Evolutionary conservation across 768 basidiomycete species (phyloP).

Genomic region (Kwoniella mangroviensis): DNA sequence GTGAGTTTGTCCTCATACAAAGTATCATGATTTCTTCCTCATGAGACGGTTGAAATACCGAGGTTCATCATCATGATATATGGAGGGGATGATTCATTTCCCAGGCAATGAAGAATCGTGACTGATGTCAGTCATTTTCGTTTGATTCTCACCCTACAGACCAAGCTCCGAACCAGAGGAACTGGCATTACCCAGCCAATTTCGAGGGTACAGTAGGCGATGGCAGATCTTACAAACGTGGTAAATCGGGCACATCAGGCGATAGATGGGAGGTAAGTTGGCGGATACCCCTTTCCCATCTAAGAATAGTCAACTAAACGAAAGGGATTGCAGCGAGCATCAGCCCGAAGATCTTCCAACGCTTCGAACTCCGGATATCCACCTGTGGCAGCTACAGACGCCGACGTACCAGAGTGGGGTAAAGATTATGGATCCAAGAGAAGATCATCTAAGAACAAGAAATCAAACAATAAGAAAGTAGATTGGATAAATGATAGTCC

Average conservation of each 20-base stretch:
- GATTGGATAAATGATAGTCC: constrained; percentile 24
- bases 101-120: background rate
- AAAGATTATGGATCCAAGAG: constrained; percentile 54
- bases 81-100: too few relatives aligned
- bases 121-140: background rate
- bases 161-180: constrained; percentile 55
- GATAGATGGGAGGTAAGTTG: constrained; percentile 45
- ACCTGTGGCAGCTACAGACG: constrained; percentile 34
- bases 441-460: constrained; percentile 32
- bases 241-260: constrained; percentile 21
- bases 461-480: constrained; percentile 8
- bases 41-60: too few relatives aligned
- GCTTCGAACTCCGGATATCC: constrained; percentile 32
- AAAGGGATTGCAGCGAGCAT: constrained; percentile 17
- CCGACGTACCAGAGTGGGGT: constrained; percentile 58
- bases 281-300: background rate
- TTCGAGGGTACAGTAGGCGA: constrained; percentile 56
- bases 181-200: constrained; percentile 59
- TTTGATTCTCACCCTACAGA: constrained; percentile 23
- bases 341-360: constrained; percentile 23
- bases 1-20: constrained; percentile 30
- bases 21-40: too few relatives aligned
- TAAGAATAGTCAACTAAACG: background rate
- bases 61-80: too few relatives aligned
- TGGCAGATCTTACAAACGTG: constrained; percentile 31